Conservation (phyloP, 176 grass and related monocot species). For the Paspalum vaginatum region DNA sequence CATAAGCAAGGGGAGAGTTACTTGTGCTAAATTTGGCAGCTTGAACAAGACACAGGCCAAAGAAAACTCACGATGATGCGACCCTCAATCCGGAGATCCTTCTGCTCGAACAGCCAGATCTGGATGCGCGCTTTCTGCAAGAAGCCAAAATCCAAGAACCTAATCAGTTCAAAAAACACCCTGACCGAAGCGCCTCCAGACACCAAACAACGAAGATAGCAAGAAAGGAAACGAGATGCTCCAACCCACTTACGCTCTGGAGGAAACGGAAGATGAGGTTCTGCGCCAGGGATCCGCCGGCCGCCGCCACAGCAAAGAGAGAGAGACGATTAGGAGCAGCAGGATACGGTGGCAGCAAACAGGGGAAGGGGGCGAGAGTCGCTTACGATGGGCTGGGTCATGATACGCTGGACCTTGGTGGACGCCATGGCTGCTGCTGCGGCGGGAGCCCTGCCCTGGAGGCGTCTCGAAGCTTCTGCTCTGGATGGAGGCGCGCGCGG, state of each 20-base stretch:
- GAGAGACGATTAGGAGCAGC: constrained; percentile 19
- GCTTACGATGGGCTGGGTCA: constrained; percentile 98
- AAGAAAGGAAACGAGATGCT: neutral
- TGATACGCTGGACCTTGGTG: constrained; percentile 96
- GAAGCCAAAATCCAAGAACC: neutral
- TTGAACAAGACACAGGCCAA: neutral
- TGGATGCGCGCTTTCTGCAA: constrained; percentile 94
- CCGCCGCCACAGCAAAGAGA: neutral
- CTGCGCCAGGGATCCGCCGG: constrained; percentile 41
- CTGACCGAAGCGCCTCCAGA: no score
- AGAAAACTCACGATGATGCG: constrained; percentile 78
- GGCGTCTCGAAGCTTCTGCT: constrained; percentile 33
- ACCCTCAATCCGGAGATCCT: constrained; percentile 91
- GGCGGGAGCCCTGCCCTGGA: neutral
- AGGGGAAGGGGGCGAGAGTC: neutral
- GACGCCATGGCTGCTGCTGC: constrained; percentile 79
- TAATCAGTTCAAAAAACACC: neutral
- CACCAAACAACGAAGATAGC: no score
- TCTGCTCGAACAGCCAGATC: constrained; percentile 98
- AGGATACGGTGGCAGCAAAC: neutral
- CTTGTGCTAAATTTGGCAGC: neutral
- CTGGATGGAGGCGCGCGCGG: neutral
- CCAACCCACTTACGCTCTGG: constrained; percentile 79
- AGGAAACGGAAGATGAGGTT: constrained; percentile 98
- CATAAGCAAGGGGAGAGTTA: neutral